Conservation (phyloP, 2,329 filamentous ascomycete genomes). For the Didymella segeticola region DNA sequence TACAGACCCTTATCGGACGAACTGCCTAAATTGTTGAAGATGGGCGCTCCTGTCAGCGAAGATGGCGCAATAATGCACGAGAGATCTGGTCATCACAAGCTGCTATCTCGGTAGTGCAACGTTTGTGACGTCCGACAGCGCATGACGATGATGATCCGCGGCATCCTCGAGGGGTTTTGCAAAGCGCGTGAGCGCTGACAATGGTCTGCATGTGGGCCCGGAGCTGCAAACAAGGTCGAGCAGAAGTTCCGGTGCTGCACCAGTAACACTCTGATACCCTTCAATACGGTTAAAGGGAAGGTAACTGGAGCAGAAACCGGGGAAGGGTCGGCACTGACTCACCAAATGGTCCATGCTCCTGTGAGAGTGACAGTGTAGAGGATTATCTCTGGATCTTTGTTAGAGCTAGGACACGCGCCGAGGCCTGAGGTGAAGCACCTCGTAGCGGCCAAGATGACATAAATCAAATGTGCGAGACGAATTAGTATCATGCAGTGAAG, state of each 20-base stretch:
- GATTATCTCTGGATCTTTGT: background rate
- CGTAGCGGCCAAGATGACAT: background rate
- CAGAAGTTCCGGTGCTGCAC: conserved; percentile 8
- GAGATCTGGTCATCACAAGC: background rate
- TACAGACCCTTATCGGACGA: background rate
- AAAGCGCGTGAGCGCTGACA: background rate
- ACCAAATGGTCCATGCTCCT: background rate
- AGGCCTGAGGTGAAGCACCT: conserved; percentile 7
- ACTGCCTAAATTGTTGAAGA: background rate
- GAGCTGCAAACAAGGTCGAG: background rate
- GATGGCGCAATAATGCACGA: conserved; percentile 5
- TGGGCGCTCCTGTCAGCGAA: background rate
- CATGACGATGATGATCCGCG: conserved; percentile 7
- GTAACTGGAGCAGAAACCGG: conserved; percentile 7
- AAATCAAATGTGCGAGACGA: background rate
- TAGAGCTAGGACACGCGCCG: background rate
- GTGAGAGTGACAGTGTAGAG: background rate
- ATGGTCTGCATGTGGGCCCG: conserved; percentile 4
- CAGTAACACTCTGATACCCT: conserved; percentile 8
- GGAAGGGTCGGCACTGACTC: conserved; percentile 10
- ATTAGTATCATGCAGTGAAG: background rate
- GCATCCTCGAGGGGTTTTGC: background rate
- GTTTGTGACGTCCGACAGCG: conserved; percentile 12
- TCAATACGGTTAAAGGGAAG: background rate
- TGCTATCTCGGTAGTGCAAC: conserved; percentile 1